Base-by-base conservation (phyloP, 2,329 filamentous ascomycete genomes). In the Hypocreales sp. region DNA sequence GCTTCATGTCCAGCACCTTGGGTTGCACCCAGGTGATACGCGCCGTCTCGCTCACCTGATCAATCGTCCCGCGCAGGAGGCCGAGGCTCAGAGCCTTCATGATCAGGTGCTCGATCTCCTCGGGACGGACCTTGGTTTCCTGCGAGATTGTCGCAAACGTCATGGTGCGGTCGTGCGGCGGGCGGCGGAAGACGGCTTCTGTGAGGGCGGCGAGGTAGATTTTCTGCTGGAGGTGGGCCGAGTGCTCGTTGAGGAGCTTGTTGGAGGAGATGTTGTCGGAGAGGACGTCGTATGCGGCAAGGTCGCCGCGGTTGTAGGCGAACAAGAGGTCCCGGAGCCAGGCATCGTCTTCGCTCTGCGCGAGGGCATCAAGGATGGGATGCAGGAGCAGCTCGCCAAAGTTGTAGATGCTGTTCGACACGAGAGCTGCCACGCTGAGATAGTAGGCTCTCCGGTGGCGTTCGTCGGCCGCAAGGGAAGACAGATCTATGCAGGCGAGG, bases 21-120 rank as follows among this genome's bases (percentile, higher is more conserved):
- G 90, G 90, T 60, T 98, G 90, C 32, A 98, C 90, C 90, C 90
- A 98, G 45, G 87, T 87, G 56, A 98, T 94, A 49, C 86, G 74
- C 23, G 90, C 90, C 40, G 95, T 74, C 55, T 86, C 78, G 25
- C 83, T 83, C 18, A 98, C 90, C 59, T 98, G 87, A 52, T 98
- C 90, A 44, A 98, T 95, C 31, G 80, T 90, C 24, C 90, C 90
- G 40, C 79, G 72, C 40, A 98, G 61, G 40, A 98, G 62, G 1
- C 90, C 90, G 41, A 98, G 57, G 47, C 86, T 94, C 44, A 98
- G 58, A n/a, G 90, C 90, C 65, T 94, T 95, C 90, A 98, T 98
- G 45, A 98, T 80, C 37, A 98, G 61, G 52, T 95, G 87, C 64
- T 98, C 90, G 41, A 98, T 95, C 60, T 95, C 83, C 44, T 90